Evolutionary conservation across 495 filamentous ascomycete species (phyloP), one percentile per base, ranked within the genome.

Genomic region (Podospora didyma): DNA sequence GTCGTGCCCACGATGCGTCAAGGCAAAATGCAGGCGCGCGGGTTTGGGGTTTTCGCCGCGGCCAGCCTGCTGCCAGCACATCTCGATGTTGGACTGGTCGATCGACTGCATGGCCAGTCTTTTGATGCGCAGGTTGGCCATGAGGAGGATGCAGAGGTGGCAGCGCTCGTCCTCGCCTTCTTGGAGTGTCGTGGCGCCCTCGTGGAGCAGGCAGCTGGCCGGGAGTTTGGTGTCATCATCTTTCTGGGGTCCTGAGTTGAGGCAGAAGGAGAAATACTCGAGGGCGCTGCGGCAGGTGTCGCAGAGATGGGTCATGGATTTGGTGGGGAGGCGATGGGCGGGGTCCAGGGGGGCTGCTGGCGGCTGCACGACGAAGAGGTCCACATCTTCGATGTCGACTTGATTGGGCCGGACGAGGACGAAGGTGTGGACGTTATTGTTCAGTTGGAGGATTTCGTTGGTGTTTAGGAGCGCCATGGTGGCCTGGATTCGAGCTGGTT

Each of bases 101-200:
- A 56, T 56, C 10, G 53, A 56, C 28, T 23, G 16, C 53, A 49
- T 56, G 17, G 53, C 53, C 17, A 56, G 20, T 2, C 53, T 24
- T 23, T 49, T 56, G 45, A 56, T 45, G 31, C 53, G 53, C 22
- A 56, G 23, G 21, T 48, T 56, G 45, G 53, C 53, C 53, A 56
- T 56, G 12, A 56, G 46, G 12, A 49, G 24, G 7, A 49, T 31
- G 12, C 53, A 56, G 28, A 56, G 35, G 28, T 55, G 53, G 53
- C 53, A 53, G 16, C 35, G 9, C 17, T 34, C 50, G 10, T 14
- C 17, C 7, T 53, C 50, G 20, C 50, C 50, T 1, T 24, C 34
- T 24, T 53, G 24, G 7, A 53, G 50, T 22, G 50, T 41, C 19
- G 9, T 41, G 16, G 37, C 20, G 31, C 50, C 50, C 2, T 10